Evolutionary conservation across 352 stramenopile genomes (phyloP).

Genomic region (Globisporangium perplexum): DNA sequence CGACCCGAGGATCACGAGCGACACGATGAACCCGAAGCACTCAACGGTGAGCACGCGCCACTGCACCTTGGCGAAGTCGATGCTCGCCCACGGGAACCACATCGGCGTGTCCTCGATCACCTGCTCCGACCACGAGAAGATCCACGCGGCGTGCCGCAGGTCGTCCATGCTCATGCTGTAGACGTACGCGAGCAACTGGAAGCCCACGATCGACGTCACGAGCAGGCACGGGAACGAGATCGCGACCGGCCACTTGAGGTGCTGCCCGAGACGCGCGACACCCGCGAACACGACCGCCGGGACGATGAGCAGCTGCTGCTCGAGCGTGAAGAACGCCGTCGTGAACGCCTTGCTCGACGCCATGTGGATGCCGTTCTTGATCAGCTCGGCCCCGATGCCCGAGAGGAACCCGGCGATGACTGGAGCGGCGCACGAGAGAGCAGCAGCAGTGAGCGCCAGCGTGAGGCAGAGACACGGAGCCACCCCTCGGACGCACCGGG

Average conservation of each 20-base stretch:
- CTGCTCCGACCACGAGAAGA: slow-evolving; percentile 60
- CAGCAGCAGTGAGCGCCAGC: not conserved
- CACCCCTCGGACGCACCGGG: slow-evolving; percentile 41
- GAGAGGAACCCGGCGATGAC: slow-evolving; percentile 81
- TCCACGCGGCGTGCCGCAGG: slow-evolving; percentile 31
- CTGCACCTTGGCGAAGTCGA: slow-evolving; percentile 51
- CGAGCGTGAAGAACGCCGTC: slow-evolving; percentile 42
- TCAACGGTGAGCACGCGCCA: slow-evolving; percentile 56
- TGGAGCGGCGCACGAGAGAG: not conserved
- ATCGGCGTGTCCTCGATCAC: slow-evolving; percentile 66
- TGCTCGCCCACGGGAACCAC: slow-evolving; percentile 73
- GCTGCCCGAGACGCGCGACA: slow-evolving; percentile 47
- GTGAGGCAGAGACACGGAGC: not conserved
- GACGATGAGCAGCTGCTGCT: slow-evolving; percentile 48
- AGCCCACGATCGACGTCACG: slow-evolving; percentile 47
- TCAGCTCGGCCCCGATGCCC: slow-evolving; percentile 67
- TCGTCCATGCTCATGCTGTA: slow-evolving; percentile 27
- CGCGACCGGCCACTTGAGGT: slow-evolving; percentile 55
- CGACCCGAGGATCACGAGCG: slow-evolving; percentile 64
- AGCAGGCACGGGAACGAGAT: slow-evolving; percentile 72
- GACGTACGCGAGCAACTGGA: slow-evolving; percentile 37
- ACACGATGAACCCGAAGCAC: slow-evolving; percentile 58
- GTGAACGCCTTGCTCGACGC: slow-evolving; percentile 52
- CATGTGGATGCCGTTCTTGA: slow-evolving; percentile 82
- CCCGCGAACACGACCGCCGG: slow-evolving; percentile 55